Conservation (phyloP, 2,329 filamentous ascomycete species). For the Polychaeton citri region DNA sequence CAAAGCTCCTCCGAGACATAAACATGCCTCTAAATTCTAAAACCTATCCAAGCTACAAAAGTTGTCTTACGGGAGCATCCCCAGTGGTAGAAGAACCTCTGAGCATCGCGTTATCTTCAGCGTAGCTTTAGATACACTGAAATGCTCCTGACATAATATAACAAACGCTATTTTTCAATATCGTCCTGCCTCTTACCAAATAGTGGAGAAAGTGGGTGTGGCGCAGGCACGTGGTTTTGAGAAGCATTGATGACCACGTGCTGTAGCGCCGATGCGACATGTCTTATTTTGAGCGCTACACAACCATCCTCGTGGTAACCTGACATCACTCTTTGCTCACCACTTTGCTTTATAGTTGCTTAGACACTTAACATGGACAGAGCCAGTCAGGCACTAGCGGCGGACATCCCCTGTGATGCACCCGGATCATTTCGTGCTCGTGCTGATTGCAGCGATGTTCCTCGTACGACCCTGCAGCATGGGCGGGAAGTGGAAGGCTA, state of each 20-base stretch:
- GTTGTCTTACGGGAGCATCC: neutral
- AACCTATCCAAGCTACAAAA: neutral
- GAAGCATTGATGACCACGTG: neutral
- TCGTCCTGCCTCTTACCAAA: neutral
- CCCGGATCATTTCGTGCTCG: neutral
- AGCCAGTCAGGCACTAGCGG: neutral
- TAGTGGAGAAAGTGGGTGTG: neutral
- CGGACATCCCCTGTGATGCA: neutral
- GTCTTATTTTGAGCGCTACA: neutral
- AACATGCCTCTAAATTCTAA: neutral
- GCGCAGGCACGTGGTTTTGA: neutral
- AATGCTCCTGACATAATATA: too few relatives aligned
- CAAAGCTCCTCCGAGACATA: neutral
- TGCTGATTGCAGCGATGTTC: neutral
- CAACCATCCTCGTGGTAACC: too few relatives aligned
- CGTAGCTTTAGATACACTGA: too few relatives aligned
- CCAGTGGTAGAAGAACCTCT: neutral
- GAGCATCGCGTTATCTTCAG: too few relatives aligned
- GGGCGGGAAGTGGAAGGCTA: neutral
- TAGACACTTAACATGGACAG: neutral
- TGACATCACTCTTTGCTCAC: neutral
- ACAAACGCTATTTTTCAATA: too few relatives aligned
- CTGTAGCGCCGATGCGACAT: neutral
- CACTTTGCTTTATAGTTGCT: neutral
- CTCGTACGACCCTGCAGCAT: neutral